Conservation (phyloP, 2,329 filamentous ascomycete species). For the Corynespora cassiicola region DNA sequence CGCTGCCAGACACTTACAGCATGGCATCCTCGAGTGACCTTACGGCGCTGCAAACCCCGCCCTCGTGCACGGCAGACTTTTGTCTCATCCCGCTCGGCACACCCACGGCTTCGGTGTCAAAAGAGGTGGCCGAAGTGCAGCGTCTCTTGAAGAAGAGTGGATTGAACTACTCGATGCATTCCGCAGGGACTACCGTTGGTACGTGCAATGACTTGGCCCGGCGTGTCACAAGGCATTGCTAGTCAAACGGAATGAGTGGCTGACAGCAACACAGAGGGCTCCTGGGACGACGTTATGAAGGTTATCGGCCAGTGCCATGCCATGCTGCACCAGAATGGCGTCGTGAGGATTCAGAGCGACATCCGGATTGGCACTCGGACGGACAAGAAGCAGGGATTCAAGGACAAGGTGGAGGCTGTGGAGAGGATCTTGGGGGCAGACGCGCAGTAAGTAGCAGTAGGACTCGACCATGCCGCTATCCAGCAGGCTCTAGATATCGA, state of each 20-base stretch:
- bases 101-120: slow-evolving; percentile 56
- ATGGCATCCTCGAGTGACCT: slow-evolving; percentile 30
- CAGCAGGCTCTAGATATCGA: no score
- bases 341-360: slow-evolving; percentile 79
- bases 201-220: slow-evolving; percentile 50
- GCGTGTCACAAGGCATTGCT: no score
- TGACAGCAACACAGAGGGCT: slow-evolving; percentile 87
- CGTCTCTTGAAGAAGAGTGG: slow-evolving; percentile 81
- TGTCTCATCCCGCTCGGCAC: slow-evolving; percentile 82
- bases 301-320: slow-evolving; percentile 48
- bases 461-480: no score
- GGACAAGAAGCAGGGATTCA: slow-evolving; percentile 82
- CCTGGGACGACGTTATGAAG: slow-evolving; percentile 86
- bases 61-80: slow-evolving; percentile 84
- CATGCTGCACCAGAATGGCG: slow-evolving; percentile 46
- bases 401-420: slow-evolving; percentile 76
- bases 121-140: slow-evolving; percentile 87
- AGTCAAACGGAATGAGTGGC: not conserved
- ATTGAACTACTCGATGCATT: slow-evolving; percentile 87
- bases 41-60: slow-evolving; percentile 62
- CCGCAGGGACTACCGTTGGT: slow-evolving; percentile 92
- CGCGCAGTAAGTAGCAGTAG: slow-evolving; percentile 33
- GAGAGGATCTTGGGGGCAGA: slow-evolving; percentile 56
- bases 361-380: slow-evolving; percentile 86
- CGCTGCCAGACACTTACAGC: no score